phyloP scores from a whole-genome alignment of 139 green algal species.

The Chlorella sp. region DNA sequence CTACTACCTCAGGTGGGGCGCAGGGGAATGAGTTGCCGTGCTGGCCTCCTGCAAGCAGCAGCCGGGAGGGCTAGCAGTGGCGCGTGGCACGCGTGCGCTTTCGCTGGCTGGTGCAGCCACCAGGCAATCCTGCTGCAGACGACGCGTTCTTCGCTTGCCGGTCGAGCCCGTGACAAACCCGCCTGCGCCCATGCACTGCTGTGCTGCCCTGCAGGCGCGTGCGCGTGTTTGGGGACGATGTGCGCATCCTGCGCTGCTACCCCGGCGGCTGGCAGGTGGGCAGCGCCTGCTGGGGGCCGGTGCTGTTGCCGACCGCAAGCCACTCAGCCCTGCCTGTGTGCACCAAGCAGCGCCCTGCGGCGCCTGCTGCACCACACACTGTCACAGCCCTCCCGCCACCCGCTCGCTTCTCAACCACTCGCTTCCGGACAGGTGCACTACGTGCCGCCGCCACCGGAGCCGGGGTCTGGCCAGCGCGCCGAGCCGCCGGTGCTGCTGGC shows the following conservation, averaged over 20 bases:
- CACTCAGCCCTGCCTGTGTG: not conserved
- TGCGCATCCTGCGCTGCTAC: conserved; percentile 63
- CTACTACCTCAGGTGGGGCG: conserved; percentile 70
- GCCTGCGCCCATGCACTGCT: not conserved
- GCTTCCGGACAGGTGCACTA: conserved; percentile 45
- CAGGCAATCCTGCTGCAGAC: too few relatives aligned
- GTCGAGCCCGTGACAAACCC: too few relatives aligned
- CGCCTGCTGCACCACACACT: not conserved
- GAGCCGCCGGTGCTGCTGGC: conserved; percentile 21
- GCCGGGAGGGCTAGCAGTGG: not conserved
- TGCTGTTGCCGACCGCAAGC: not conserved
- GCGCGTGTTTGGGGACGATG: conserved; percentile 67
- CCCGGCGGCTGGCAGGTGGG: conserved; percentile 70
- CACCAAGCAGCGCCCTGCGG: not conserved
- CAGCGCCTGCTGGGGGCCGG: not conserved
- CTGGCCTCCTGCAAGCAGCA: not conserved
- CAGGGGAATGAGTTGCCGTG: not conserved
- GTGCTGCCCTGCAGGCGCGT: not conserved
- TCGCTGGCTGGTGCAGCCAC: too few relatives aligned
- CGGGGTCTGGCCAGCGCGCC: too few relatives aligned
- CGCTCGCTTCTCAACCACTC: not conserved
- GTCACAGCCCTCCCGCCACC: not conserved
- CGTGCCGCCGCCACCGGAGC: conserved; percentile 23
- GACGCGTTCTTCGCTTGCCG: too few relatives aligned
- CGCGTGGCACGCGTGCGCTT: not conserved